A percentile compares a stretch with the other conserved stretches of the same genome.
Evolutionary conservation across 2,329 filamentous ascomycete genomes (phyloP).

Genomic region (Penicillium sp.): DNA sequence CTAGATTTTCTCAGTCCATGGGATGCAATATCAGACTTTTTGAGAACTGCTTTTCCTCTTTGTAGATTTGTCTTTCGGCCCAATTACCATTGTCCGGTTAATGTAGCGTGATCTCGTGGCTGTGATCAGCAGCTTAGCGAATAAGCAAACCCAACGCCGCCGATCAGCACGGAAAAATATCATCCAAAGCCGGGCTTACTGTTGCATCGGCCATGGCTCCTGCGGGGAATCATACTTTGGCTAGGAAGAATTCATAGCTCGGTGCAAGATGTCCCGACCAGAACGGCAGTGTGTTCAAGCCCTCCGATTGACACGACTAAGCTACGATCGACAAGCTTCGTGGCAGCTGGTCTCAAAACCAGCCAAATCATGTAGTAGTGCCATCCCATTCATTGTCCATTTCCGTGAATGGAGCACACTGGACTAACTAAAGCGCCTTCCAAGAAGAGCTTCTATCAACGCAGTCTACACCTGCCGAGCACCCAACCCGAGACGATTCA

Average conservation of each 20-base stretch:
- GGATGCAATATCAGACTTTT: conserved; percentile 10
- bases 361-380: neutral
- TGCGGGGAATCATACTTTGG: neutral
- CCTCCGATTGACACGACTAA: neutral
- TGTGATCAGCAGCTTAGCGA: neutral
- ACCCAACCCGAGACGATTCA: neutral
- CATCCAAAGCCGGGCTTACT: neutral
- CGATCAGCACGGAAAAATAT: neutral
- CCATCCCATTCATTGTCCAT: neutral
- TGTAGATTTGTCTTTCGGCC: neutral
- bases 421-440: neutral
- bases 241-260: neutral
- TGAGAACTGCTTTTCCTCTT: neutral
- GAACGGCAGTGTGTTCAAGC: neutral
- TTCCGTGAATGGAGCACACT: neutral
- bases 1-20: conserved; percentile 12
- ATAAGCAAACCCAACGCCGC: neutral
- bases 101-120: neutral
- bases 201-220: neutral
- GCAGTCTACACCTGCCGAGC: neutral
- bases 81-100: neutral
- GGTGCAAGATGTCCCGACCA: neutral
- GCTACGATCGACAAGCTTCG: neutral
- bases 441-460: neutral
- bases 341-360: neutral